phyloP scores from a whole-genome alignment of 495 filamentous ascomycete genomes.

The Terfezia boudieri region DNA sequence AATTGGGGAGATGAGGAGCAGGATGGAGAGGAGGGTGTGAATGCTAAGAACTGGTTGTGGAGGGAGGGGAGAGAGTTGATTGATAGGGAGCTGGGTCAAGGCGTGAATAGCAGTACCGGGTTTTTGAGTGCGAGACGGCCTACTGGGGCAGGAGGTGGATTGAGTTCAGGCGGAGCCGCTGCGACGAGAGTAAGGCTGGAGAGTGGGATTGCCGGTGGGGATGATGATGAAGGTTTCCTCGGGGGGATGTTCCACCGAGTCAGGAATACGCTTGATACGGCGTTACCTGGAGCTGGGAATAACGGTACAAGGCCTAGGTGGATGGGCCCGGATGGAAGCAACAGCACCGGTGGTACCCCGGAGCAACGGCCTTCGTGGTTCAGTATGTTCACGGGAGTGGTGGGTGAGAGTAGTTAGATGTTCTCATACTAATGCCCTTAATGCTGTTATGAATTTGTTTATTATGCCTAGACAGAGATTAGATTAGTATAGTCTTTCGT shows the following conservation, averaged over 20 bases:
- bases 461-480: too few species aligned
- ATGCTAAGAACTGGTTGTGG: slow-evolving; percentile 46
- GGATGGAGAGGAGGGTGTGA: slow-evolving; percentile 35
- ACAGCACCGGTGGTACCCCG: not conserved
- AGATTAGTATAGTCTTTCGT: too few species aligned
- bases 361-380: not conserved
- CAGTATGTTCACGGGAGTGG: not conserved
- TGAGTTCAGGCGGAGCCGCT: slow-evolving; percentile 23
- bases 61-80: slow-evolving; percentile 85
- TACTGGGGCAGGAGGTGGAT: slow-evolving; percentile 17
- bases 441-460: too few species aligned
- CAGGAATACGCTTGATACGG: slow-evolving; percentile 70
- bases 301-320: slow-evolving; percentile 34
- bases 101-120: slow-evolving; percentile 3
- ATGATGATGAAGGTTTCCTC: slow-evolving; percentile 54
- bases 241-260: slow-evolving; percentile 63
- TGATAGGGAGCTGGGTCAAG: slow-evolving; percentile 59
- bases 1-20: slow-evolving; percentile 54
- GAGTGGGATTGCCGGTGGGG: slow-evolving; percentile 19
- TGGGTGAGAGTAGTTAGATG: not conserved
- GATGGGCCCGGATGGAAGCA: slow-evolving; percentile 21
- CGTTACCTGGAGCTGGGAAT: slow-evolving; percentile 12
- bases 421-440: too few species aligned
- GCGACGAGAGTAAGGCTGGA: slow-evolving; percentile 11
- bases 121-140: not conserved